Conservation (phyloP, 306 rosid species). For the Vicia villosa region DNA sequence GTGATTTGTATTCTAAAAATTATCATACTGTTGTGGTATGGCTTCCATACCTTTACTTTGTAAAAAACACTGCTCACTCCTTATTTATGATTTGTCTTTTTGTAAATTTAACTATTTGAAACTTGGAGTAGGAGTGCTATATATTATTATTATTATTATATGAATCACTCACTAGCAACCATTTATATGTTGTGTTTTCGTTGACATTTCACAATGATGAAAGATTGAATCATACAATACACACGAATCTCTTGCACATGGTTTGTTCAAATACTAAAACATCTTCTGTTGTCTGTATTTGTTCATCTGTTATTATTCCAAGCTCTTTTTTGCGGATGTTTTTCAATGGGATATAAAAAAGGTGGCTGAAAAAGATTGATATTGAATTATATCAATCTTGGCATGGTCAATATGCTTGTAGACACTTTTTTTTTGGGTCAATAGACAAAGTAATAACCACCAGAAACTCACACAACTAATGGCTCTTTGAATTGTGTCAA, state of each 20-base stretch:
- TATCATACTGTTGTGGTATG: slow-evolving; percentile 22
- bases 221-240: slow-evolving; percentile 1
- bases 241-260: slow-evolving; percentile 17
- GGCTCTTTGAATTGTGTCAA: slow-evolving; percentile 27
- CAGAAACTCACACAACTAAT: too few relatives aligned
- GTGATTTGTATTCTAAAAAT: neutral
- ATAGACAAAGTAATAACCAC: too few relatives aligned
- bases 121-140: slow-evolving; percentile 15
- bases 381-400: slow-evolving; percentile 5
- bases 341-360: neutral
- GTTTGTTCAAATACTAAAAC: slow-evolving; percentile 7
- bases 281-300: neutral
- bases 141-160: neutral
- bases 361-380: neutral
- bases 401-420: neutral
- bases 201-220: neutral
- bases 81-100: slow-evolving; percentile 9
- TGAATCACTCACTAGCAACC: neutral
- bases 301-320: slow-evolving; percentile 15
- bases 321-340: slow-evolving; percentile 3
- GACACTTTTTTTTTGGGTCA: too few relatives aligned
- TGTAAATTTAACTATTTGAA: slow-evolving; percentile 24
- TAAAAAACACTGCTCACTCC: slow-evolving; percentile 8
- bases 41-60: slow-evolving; percentile 2
- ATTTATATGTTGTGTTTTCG: neutral